Evolutionary conservation across 148 eudicot species (phyloP).

Genomic region (Nepenthes gracilis): DNA sequence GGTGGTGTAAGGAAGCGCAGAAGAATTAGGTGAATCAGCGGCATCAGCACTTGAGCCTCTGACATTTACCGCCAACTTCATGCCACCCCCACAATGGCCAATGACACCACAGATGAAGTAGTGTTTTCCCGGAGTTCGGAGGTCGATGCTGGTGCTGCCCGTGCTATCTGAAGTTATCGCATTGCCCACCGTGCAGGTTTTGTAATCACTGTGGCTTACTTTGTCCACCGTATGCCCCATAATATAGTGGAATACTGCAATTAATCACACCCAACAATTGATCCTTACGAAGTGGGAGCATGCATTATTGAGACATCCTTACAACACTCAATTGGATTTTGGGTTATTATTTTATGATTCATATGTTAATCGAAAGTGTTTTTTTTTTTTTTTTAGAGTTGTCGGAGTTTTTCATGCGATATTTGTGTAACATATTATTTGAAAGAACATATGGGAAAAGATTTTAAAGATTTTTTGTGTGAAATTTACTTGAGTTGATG

Average conservation of each 20-base stretch:
- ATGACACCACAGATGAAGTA: constrained; percentile 61
- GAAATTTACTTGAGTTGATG: too few species aligned
- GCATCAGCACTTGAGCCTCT: constrained; percentile 10
- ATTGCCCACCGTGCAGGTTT: constrained; percentile 45
- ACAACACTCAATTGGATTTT: too few species aligned
- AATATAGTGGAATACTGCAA: constrained; percentile 59
- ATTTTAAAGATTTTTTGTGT: too few species aligned
- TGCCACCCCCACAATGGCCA: constrained; percentile 73
- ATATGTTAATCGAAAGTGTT: too few species aligned
- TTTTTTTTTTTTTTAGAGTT: too few species aligned
- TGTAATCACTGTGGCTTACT: constrained; percentile 60
- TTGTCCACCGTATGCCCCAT: constrained; percentile 69
- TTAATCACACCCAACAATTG: not conserved
- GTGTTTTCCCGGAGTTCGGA: constrained; percentile 57
- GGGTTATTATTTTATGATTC: too few species aligned
- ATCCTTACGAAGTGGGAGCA: too few species aligned
- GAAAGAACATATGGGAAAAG: too few species aligned
- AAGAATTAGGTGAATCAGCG: constrained; percentile 1
- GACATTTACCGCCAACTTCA: constrained; percentile 68
- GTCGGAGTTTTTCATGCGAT: too few species aligned
- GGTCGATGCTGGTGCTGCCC: constrained; percentile 52
- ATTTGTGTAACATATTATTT: too few species aligned
- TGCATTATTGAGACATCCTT: too few species aligned
- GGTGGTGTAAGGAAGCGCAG: too few species aligned
- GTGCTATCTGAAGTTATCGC: constrained; percentile 51